Evolutionary conservation across 495 filamentous ascomycete genomes (phyloP).

Genomic region (Chaetomium cochliodes): DNA sequence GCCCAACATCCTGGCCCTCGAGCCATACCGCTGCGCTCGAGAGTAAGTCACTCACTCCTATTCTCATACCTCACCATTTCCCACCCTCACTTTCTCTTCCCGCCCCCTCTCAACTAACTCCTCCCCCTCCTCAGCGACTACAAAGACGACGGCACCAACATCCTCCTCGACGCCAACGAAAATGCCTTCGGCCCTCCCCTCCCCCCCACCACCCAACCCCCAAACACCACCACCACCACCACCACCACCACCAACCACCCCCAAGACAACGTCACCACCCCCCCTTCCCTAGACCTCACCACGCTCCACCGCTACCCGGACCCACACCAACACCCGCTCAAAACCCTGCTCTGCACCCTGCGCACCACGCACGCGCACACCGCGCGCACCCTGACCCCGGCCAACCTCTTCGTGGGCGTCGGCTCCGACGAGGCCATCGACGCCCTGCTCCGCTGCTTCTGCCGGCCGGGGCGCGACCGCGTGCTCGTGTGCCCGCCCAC

Average conservation of each 20-base stretch:
- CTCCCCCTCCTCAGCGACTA: constrained; percentile 68
- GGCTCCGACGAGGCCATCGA: constrained; percentile 97
- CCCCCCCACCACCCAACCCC: constrained; percentile 26
- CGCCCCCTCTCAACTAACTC: constrained; percentile 26
- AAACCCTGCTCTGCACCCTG: constrained; percentile 73
- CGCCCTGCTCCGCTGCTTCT: constrained; percentile 88
- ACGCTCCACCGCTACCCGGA: constrained; percentile 93
- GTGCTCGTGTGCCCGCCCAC: constrained; percentile 94
- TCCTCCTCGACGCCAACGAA: constrained; percentile 96
- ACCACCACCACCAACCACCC: constrained; percentile 25
- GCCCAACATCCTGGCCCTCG: constrained; percentile 75
- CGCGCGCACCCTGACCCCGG: constrained; percentile 66
- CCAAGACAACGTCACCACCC: constrained; percentile 19
- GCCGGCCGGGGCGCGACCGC: constrained; percentile 77
- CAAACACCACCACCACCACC: constrained; percentile 16
- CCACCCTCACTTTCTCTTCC: constrained; percentile 32
- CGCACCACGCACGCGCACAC: constrained; percentile 86
- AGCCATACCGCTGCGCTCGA: constrained; percentile 82
- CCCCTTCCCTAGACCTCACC: constrained; percentile 61
- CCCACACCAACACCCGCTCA: too few relatives aligned
- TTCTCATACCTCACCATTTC: constrained; percentile 6
- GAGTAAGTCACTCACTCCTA: constrained; percentile 56
- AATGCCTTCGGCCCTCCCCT: constrained; percentile 86
- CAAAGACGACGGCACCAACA: constrained; percentile 96
- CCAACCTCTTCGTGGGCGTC: constrained; percentile 90